A percentile compares a stretch with the other conserved stretches of the same genome.
Conservation (phyloP, 2,329 filamentous ascomycete species). For the Colletotrichum incanum region DNA sequence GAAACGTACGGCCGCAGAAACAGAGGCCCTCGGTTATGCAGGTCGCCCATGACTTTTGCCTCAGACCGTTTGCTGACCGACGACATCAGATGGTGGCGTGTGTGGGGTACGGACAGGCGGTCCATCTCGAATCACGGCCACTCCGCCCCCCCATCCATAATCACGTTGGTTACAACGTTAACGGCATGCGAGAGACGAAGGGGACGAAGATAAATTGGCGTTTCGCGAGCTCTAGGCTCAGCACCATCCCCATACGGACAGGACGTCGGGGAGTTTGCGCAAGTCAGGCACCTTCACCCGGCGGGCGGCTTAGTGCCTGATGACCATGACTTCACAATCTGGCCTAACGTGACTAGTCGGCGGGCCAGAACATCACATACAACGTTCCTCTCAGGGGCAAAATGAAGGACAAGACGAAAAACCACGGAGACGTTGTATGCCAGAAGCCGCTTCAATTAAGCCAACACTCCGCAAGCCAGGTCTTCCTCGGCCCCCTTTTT, state of each 20-base stretch:
- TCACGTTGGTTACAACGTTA: conserved; percentile 6
- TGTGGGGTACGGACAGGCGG: conserved; percentile 27
- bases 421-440: conserved; percentile 28
- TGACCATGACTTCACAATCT: conserved; percentile 1
- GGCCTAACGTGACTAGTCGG: neutral
- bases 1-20: conserved; percentile 52
- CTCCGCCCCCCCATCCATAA: conserved; percentile 6
- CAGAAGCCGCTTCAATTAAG: conserved; percentile 37
- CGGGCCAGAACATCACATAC: conserved; percentile 18
- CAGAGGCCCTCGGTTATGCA: conserved; percentile 59
- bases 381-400: neutral
- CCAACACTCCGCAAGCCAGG: conserved; percentile 33
- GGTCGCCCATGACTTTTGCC: conserved; percentile 41
- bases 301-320: conserved; percentile 17
- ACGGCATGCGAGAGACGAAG: neutral
- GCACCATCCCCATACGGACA: neutral
- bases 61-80: conserved; percentile 16
- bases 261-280: neutral
- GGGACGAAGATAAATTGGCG: neutral
- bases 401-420: neutral
- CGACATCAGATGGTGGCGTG: conserved; percentile 41
- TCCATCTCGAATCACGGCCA: conserved; percentile 15
- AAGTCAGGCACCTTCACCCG: neutral
- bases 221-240: conserved; percentile 4
- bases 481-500: conserved; percentile 3